phyloP scores from a whole-genome alignment of 2,329 filamentous ascomycete species.

The Oidium heveae region DNA sequence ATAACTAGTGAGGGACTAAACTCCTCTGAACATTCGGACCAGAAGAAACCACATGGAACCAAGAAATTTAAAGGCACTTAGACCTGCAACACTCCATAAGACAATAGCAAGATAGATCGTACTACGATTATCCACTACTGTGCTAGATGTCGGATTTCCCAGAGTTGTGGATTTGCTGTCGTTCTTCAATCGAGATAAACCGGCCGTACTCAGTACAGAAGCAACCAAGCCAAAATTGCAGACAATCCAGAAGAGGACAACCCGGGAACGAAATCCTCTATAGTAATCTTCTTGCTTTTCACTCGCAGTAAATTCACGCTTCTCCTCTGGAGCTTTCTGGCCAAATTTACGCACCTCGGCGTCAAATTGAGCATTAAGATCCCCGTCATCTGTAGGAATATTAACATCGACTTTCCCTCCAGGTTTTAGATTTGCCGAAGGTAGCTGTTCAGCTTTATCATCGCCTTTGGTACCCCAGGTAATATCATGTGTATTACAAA shows the following conservation, averaged over 20 bases:
- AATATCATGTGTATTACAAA: constrained; percentile 95
- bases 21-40: constrained; percentile 58
- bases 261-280: constrained; percentile 75
- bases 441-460: constrained; percentile 78
- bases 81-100: constrained; percentile 15
- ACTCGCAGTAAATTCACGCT: constrained; percentile 28
- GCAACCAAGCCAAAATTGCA: constrained; percentile 77
- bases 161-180: constrained; percentile 33
- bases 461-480: constrained; percentile 97
- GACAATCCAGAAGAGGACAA: constrained; percentile 91
- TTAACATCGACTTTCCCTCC: constrained; percentile 85
- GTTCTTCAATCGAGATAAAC: constrained; percentile 37
- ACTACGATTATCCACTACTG: constrained; percentile 23
- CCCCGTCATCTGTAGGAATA: constrained; percentile 69
- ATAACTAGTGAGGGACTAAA: constrained; percentile 16
- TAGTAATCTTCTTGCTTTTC: constrained; percentile 97
- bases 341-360: constrained; percentile 52
- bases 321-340: constrained; percentile 48
- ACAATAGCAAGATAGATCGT: constrained; percentile 15
- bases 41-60: constrained; percentile 36
- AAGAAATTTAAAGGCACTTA: constrained; percentile 14
- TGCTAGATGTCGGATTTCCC: not conserved
- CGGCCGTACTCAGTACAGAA: constrained; percentile 64
- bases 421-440: constrained; percentile 70
- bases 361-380: constrained; percentile 89